Base-by-base conservation (phyloP, 1,284 basidiomycete species). In the Caloboletus firmus region DNA sequence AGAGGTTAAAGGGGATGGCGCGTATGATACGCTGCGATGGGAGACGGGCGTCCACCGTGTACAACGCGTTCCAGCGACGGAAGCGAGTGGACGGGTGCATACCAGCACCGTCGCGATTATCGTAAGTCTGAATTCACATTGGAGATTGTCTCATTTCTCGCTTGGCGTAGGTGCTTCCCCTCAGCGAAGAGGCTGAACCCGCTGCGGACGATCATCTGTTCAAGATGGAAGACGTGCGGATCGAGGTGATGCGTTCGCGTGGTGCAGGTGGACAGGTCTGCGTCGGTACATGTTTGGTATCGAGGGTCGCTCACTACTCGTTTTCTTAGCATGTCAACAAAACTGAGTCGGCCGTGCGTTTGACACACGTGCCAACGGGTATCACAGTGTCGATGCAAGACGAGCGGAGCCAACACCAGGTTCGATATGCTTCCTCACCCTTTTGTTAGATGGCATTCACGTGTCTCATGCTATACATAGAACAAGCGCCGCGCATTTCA, bases 361-460 rank as follows among this genome's bases (percentile, higher is more conserved):
- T 99, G 34, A 97, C 95, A 0, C 97, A 99, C 64, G 74, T 92
- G 13, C 96, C 97, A 0, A 93, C 94, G 1, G 95, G 95, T 0
- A 91, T 98, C 52, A 90, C 88, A 0, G 97, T 99, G 10, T 95
- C 94, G 4, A 98, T 98, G 93, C 97, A 99, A 75, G 96, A 99
- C 64, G 95, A 95, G 59, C 84, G 97, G 10, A 94, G 90, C 65
- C 96, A 99, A 69, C 96, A 99, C 69, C 90, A 93, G 75, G 92
- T 92, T 56, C 4, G 41, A 18, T 31, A 55, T 5, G 24, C 5
- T 40, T 22, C 18, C 24, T 39, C n/a, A 6, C 10, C 9, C 15
- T 46, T 31, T 10, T 5, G 50, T 17, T 39, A 39, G 42, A 17
- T 45, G 6, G 15, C 40, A 2, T 43, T 60, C 9, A 60, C n/a